Evolutionary conservation across 805 yeast genomes (phyloP), one percentile per base, ranked within the genome.

Genomic region (Lachancea kluyveri): DNA sequence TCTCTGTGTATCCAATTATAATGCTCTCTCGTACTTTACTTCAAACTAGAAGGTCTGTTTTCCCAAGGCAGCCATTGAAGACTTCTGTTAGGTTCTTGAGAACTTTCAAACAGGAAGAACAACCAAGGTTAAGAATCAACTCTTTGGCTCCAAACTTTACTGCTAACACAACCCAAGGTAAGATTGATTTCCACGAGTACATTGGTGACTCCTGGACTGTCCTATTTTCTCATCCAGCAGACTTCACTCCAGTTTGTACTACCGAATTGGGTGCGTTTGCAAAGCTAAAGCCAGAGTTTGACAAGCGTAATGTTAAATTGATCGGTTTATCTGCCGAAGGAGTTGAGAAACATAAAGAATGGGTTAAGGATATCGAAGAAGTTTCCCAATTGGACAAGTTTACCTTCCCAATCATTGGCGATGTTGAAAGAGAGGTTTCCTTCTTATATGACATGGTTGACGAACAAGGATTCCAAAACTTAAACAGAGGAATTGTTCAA

Each of bases 181-280:
- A 74, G 42, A 75, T 87, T 54, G 75, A 83, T 45, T 87, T 87
- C 77, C 94, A 87, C 66, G 79, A 88, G 40, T 87, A 69, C 69
- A 68, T 86, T 48, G 90, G 90, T 29, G 76, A 81, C 63, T 72
- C 79, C 28, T 87, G 96, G 96, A 77, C 79, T 28, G 78, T 87
- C 31, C 68, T 87, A 53, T 87, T 87, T 66, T 83, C 94, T 16
- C 96, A 87, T 62, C 96, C 96, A 41, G 95, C 87, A 35, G 96
- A 87, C 62, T 88, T 85, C 71, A 87, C 96, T 12, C 96, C 96
- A 28, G 95, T 87, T 35, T 87, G 96, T 64, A 88, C 96, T 53
- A 87, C 96, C 36, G 96, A 87, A 68, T 72, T 87, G 55, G 95
- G 96, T 47, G 95, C 95, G 13, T 88, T 87, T 52, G 87, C 95